Conservation (phyloP, 75 land plant genomes). For the Cupressus sempervirens region DNA sequence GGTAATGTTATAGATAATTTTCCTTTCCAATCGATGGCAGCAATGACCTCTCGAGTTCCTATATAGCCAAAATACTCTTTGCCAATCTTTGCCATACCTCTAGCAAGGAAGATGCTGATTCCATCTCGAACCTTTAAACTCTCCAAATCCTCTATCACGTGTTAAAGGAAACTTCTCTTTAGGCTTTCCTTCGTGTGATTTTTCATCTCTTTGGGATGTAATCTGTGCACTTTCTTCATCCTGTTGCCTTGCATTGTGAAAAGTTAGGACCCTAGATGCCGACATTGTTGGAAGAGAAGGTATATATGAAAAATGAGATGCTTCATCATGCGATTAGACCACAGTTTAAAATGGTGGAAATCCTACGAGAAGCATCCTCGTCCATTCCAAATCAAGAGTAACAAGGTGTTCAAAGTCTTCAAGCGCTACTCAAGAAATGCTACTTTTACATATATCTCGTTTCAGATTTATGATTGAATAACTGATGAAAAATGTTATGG, state of each 20-base stretch:
- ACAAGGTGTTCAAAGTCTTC: background rate
- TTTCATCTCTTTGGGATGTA: conserved; percentile 1
- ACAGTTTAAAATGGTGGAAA: background rate
- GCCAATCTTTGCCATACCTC: too few relatives aligned
- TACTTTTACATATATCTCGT: background rate
- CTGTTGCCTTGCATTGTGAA: conserved; percentile 11
- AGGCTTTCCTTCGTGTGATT: conserved; percentile 10
- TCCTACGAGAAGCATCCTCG: background rate
- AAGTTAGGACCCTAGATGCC: background rate
- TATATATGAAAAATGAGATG: conserved; percentile 8
- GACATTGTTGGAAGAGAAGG: background rate
- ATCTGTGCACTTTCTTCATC: conserved; percentile 11
- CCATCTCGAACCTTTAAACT: too few relatives aligned
- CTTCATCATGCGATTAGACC: conserved; percentile 8
- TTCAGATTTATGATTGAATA: background rate
- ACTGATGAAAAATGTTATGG: background rate
- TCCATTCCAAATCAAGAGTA: background rate
- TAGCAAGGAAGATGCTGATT: too few relatives aligned
- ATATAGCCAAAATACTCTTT: too few relatives aligned
- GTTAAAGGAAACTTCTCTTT: conserved; percentile 14
- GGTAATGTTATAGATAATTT: too few relatives aligned
- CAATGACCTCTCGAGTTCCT: too few relatives aligned
- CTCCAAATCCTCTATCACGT: too few relatives aligned
- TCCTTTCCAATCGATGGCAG: too few relatives aligned
- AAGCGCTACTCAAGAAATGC: background rate